Conservation (phyloP, 2,329 filamentous ascomycete genomes). For the Thermoascus crustaceus region DNA sequence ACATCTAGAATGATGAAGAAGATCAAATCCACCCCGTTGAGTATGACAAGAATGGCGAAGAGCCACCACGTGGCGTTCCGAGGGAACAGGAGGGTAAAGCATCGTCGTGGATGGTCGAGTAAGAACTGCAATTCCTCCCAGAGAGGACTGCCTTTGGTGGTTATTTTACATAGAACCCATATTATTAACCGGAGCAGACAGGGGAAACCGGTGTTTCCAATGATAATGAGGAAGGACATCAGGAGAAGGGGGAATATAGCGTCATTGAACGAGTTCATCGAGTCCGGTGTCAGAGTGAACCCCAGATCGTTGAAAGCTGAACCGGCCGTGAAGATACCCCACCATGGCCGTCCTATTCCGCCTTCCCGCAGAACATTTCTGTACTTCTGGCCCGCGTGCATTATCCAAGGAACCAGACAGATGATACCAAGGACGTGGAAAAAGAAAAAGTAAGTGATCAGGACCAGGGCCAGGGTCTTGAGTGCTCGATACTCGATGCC, state of each 20-base stretch:
- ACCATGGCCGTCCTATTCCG: conserved; percentile 68
- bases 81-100: conserved; percentile 91
- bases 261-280: conserved; percentile 80
- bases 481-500: conserved; percentile 93
- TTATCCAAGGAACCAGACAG: conserved; percentile 73
- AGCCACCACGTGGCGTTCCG: conserved; percentile 91
- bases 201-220: conserved; percentile 92
- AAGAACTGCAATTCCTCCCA: conserved; percentile 90
- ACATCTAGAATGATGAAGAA: conserved; percentile 91
- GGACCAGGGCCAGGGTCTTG: conserved; percentile 71
- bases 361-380: conserved; percentile 54
- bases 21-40: conserved; percentile 79
- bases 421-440: conserved; percentile 72
- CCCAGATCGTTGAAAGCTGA: conserved; percentile 95
- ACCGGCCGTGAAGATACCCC: conserved; percentile 79
- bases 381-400: conserved; percentile 54
- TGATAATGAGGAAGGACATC: conserved; percentile 79
- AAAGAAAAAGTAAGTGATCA: conserved; percentile 71
- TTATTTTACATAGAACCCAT: conserved; percentile 64
- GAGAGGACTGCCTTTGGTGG: conserved; percentile 57
- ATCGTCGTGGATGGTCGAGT: conserved; percentile 87
- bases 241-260: conserved; percentile 69
- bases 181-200: conserved; percentile 92
- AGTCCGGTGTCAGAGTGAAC: conserved; percentile 83
- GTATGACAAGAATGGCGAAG: conserved; percentile 70